A percentile compares a stretch with the other conserved stretches of the same genome.
These are phyloP conservation scores for Crithidia brevicula DNA, from an alignment of 208 protist species.

Conservation along the genomic window DNA sequence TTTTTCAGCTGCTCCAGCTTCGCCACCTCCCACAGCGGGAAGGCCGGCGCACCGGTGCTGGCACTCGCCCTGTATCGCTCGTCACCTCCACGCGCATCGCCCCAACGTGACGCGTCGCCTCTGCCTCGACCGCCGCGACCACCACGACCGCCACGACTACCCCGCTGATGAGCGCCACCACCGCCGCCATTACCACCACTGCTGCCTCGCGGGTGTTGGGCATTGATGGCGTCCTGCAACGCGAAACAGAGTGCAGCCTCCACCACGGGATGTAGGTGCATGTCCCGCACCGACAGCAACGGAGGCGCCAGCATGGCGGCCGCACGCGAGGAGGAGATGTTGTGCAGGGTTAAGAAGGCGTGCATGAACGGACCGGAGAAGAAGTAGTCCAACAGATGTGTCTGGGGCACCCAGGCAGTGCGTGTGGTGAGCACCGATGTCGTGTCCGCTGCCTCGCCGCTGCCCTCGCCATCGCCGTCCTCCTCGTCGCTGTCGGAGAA, in stretches of 20 bases:
- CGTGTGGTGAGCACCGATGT: conserved; percentile 39
- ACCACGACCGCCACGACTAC: not conserved
- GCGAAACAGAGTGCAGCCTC: conserved; percentile 19
- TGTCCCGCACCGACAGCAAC: conserved; percentile 41
- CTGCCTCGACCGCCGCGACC: conserved; percentile 14
- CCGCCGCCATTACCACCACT: conserved; percentile 3
- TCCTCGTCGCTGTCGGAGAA: conserved; percentile 36
- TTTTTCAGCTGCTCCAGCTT: conserved; percentile 27
- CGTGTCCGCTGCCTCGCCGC: conserved; percentile 6
- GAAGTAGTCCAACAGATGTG: conserved; percentile 49
- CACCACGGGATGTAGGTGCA: conserved; percentile 43
- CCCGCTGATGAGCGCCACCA: not conserved
- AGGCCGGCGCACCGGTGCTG: not conserved
- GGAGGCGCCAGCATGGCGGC: conserved; percentile 41
- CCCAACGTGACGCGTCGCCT: conserved; percentile 11
- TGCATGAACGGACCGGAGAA: conserved; percentile 45
- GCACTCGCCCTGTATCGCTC: too few species aligned
- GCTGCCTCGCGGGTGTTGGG: not conserved
- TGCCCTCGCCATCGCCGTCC: not conserved
- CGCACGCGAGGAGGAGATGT: conserved; percentile 42
- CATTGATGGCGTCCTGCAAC: not conserved
- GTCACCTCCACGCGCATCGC: too few species aligned
- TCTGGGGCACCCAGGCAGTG: conserved; percentile 50
- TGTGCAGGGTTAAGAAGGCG: conserved; percentile 45
- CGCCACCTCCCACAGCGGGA: conserved; percentile 23